phyloP scores from a whole-genome alignment of 306 rosid genomes.

The Medicago arabica region DNA sequence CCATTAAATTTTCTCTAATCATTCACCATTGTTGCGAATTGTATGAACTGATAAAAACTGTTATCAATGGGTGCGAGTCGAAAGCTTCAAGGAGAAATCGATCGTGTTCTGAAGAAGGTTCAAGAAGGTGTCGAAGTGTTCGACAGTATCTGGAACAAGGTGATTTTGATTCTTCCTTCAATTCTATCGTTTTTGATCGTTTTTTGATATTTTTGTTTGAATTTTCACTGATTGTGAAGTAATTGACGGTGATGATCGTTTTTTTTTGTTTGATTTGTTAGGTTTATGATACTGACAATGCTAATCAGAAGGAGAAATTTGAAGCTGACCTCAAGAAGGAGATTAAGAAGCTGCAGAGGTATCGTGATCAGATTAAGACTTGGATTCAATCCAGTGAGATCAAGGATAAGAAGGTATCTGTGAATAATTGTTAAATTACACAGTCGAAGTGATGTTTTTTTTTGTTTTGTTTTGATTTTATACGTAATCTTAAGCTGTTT shows the following conservation, averaged over 20 bases:
- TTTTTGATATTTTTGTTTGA: neutral
- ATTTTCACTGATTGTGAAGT: slow-evolving; percentile 6
- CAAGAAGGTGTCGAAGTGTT: slow-evolving; percentile 98
- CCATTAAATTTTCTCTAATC: neutral
- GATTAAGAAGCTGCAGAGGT: slow-evolving; percentile 96
- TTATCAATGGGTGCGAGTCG: slow-evolving; percentile 92
- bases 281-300: slow-evolving; percentile 97
- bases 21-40: neutral
- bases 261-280: slow-evolving; percentile 24
- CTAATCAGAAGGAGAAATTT: slow-evolving; percentile 97
- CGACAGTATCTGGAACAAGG: slow-evolving; percentile 98
- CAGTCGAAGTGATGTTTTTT: slow-evolving; percentile 1
- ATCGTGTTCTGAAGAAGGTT: slow-evolving; percentile 97
- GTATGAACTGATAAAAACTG: slow-evolving; percentile 7
- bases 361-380: slow-evolving; percentile 92
- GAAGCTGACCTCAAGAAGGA: slow-evolving; percentile 99
- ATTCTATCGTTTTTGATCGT: neutral
- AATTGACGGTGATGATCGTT: slow-evolving; percentile 8
- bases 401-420: slow-evolving; percentile 85
- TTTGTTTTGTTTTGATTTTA: neutral
- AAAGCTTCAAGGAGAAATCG: slow-evolving; percentile 98
- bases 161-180: slow-evolving; percentile 28
- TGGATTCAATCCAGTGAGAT: slow-evolving; percentile 99
- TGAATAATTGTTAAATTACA: neutral
- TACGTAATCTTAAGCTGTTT: neutral